Base-by-base conservation (phyloP, 2,329 filamentous ascomycete species). In the Aspergillus pseudotamarii region DNA sequence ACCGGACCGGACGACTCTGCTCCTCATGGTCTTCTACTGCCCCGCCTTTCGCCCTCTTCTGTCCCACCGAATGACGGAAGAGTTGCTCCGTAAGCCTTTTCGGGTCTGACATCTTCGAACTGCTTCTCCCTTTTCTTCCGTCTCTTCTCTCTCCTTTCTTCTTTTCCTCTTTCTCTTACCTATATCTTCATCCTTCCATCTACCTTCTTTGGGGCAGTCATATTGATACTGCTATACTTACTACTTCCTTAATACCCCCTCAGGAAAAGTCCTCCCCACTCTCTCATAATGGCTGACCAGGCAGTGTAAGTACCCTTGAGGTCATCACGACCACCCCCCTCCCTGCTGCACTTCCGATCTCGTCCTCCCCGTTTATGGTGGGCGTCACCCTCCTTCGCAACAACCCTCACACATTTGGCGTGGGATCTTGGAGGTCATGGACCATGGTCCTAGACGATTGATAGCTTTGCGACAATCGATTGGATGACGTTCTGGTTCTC, bases 261-360 rank as follows among this genome's bases (percentile, higher is more conserved):
- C 41, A 60, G 30, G 12, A 58, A 57, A 50, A 50, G 46, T 61
- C 58, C 58, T 65, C 66, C 60, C 61, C 59, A 59, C 51, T 61
- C 62, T 66, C 64, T 68, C 73, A 79, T 72, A 69, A 81, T 81
- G 79, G 75, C 78, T 69, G 76, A 78, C 63, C 70, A 80, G 67
- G 79, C 78, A 77, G 77, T 80, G 79, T 81, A 76, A 81, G 79
- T 81, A 51, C 14, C 48, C 48, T 51, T n/a, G 48, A 51, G 61
- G 61, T 62, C 48, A 58, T 32, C 23, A 51, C 45, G 59, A 28
- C 48, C 45, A 3, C 23, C 21, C 45, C 21, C 45, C 21, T 51
- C 28, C 48, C 2, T 21, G 16, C 28, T 51, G 11, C 21, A 32
- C 19, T 32, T 34, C 16, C 48, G 48, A 32, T 51, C 34, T 51